Base-by-base conservation (phyloP, 2,329 filamentous ascomycete genomes). In the Penicillium fuscoglaucum region DNA sequence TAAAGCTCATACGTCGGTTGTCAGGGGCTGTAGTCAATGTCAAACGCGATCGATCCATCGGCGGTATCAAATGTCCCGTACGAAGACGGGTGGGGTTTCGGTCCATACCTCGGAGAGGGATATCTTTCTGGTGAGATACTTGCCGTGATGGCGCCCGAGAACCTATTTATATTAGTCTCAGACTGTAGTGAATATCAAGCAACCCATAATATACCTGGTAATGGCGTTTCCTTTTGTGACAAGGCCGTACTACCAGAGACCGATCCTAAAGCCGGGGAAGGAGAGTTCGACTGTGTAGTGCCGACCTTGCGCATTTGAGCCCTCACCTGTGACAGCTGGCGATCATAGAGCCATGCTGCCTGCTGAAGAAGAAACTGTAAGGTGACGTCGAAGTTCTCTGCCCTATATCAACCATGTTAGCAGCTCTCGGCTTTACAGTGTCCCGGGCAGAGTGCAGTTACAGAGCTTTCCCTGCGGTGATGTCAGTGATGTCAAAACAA, bases 281-380 rank as follows among this genome's bases (percentile, higher is more conserved):
- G 69, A 7, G 76, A 74, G 29, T 66, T 72, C 15, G 78, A 78
- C 29, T 78, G 74, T 9, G 73, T 74, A 33, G 69, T 74, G 40
- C 72, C 75, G 9, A 79, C 77, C 60, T 89, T 95, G 61, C 90
- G 87, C 80, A 98, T 91, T 77, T 97, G 92, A 21, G 90, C 92
- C 65, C 91, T 87, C 48, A 98, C 90, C 72, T 97, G 91, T 0
- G 90, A 90, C 29, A 96, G 84, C 77, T 98, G 91, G 52, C 90
- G 84, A 72, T 98, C 93, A 70, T 95, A 96, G 6, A 98, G 84
- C 84, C 92, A 96, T 74, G 91, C 92, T 62, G 92, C 92, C 76
- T 99, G 92, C 72, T 96, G 91, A 17, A 97, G 84, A 33, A 99
- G 83, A 70, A 98, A 98, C 41, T 91, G 84, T 58, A 96, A 86